Conservation (phyloP, 345 rosid species). For the Bruguiera parviflora region DNA sequence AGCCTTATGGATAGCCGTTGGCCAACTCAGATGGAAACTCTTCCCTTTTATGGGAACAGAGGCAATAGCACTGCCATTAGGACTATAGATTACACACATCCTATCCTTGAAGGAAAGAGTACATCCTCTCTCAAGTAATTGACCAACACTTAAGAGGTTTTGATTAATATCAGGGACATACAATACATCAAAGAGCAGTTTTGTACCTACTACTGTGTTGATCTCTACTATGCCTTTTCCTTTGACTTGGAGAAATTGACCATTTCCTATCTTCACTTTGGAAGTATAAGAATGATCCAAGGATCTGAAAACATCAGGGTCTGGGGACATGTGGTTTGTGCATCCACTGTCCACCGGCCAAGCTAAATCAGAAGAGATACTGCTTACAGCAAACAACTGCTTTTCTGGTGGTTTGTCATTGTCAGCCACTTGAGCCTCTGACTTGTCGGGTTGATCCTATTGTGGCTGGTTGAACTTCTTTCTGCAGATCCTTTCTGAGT, state of each 20-base stretch:
- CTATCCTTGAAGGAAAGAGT: not conserved
- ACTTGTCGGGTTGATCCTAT: not conserved
- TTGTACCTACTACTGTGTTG: not conserved
- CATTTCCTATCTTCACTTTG: not conserved
- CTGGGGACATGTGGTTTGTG: not conserved
- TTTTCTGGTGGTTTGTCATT: not conserved
- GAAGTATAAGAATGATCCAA: not conserved
- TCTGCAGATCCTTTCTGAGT: too few relatives aligned
- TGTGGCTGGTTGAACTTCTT: not conserved
- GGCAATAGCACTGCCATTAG: not conserved
- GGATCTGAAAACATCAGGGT: not conserved
- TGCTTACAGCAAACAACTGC: not conserved
- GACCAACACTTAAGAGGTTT: not conserved
- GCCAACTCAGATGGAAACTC: too few relatives aligned
- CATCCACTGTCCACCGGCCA: not conserved
- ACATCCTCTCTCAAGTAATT: not conserved
- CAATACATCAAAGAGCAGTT: not conserved
- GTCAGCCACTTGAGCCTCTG: not conserved
- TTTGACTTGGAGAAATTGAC: not conserved
- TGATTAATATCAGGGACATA: not conserved
- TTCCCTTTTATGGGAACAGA: not conserved
- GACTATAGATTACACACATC: not conserved
- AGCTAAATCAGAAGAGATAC: not conserved
- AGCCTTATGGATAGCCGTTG: not conserved
- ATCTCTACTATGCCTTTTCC: not conserved